Evolutionary conservation across 2,329 filamentous ascomycete species (phyloP).

Genomic region (Anisogramma anomala): DNA sequence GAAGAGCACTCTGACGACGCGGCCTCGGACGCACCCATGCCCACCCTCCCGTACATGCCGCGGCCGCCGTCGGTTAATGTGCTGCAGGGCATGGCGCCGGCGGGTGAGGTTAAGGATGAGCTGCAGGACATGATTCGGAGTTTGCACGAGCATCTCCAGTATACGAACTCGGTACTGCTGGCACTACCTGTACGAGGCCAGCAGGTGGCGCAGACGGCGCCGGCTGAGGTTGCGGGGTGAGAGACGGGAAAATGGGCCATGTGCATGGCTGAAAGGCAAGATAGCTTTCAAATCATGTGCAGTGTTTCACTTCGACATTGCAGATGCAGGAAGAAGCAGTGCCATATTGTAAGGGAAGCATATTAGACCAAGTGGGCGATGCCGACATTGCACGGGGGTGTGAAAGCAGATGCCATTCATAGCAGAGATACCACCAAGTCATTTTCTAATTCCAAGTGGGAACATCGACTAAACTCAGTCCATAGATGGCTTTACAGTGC

Average conservation of each 20-base stretch:
- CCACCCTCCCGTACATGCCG: constrained; percentile 28
- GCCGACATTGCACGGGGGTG: no score
- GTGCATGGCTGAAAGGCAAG: no score
- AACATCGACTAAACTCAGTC: no score
- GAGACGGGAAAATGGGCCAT: background rate
- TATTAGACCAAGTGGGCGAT: no score
- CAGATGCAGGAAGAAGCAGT: no score
- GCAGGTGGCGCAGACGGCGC: background rate
- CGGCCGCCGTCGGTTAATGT: constrained; percentile 36
- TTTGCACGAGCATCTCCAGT: constrained; percentile 25
- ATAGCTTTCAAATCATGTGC: no score
- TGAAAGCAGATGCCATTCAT: no score
- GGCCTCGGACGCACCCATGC: constrained; percentile 12
- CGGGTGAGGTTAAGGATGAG: constrained; percentile 24
- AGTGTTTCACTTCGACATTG: no score
- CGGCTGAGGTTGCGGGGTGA: constrained; percentile 1
- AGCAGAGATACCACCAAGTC: no score
- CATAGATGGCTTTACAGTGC: no score
- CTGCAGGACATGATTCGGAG: constrained; percentile 24
- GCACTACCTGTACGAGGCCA: constrained; percentile 19
- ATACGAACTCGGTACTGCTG: constrained; percentile 21
- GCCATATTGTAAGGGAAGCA: no score
- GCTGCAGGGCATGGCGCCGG: constrained; percentile 28
- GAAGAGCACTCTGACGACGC: constrained; percentile 10
- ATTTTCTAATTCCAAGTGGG: no score